Conservation (phyloP, 1,139 yeast species). For the Geotrichum klebahnii region DNA sequence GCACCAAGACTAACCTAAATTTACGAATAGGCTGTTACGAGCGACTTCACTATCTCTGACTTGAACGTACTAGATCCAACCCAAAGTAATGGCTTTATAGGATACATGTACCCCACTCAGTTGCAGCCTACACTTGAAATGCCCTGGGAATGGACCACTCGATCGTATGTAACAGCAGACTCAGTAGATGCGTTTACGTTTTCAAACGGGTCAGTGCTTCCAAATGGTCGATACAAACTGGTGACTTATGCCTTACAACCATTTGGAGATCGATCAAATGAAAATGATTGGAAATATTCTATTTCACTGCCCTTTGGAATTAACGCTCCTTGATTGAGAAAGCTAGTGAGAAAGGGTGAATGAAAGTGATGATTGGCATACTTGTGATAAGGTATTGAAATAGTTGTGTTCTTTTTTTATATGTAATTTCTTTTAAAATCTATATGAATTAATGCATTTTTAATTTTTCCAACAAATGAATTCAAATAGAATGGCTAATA, state of each 20-base stretch:
- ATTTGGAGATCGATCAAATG: neutral
- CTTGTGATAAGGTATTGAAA: too few relatives aligned
- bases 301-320: neutral
- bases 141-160: slow-evolving; percentile 5
- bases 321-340: too few relatives aligned
- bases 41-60: neutral
- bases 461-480: too few relatives aligned
- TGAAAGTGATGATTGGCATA: too few relatives aligned
- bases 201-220: neutral
- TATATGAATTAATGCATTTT: too few relatives aligned
- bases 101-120: neutral
- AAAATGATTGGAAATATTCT: neutral
- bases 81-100: neutral
- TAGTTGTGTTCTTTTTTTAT: too few relatives aligned
- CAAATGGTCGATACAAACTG: neutral
- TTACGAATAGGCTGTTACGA: slow-evolving; percentile 10
- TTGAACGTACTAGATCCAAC: neutral
- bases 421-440: too few relatives aligned
- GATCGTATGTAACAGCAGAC: neutral
- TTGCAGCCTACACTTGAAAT: neutral
- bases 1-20: neutral
- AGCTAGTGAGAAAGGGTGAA: too few relatives aligned
- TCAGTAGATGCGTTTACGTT: neutral
- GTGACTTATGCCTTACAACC: slow-evolving; percentile 3
- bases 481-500: too few relatives aligned